Evolutionary conservation across 2,329 filamentous ascomycete species (phyloP).

Genomic region (Zopfia rhizophila): DNA sequence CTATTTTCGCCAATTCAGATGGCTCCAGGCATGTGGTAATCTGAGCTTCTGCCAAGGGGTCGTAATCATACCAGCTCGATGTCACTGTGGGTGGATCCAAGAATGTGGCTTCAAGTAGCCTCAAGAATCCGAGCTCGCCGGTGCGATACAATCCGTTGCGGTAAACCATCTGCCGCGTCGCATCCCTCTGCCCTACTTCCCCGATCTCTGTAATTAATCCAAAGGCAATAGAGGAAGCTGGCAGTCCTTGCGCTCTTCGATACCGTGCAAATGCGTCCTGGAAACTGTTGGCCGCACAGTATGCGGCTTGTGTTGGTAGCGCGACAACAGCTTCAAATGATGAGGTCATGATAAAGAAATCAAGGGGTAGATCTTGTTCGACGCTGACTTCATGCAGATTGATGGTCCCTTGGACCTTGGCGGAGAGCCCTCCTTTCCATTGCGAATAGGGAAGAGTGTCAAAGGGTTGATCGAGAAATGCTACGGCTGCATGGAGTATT

Average conservation of each 20-base stretch:
- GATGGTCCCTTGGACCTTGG: slow-evolving; percentile 14
- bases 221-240: slow-evolving; percentile 2
- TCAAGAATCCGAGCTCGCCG: not conserved
- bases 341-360: slow-evolving; percentile 44
- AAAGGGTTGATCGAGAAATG: slow-evolving; percentile 5
- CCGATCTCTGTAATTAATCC: slow-evolving; percentile 9
- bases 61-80: not conserved
- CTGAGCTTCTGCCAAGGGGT: slow-evolving; percentile 1
- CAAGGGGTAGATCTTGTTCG: slow-evolving; percentile 15
- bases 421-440: slow-evolving; percentile 3
- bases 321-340: slow-evolving; percentile 53
- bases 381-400: slow-evolving; percentile 11
- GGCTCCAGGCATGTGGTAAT: slow-evolving; percentile 7
- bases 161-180: not conserved
- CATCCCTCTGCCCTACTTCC: not conserved
- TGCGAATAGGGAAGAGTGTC: not conserved
- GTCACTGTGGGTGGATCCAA: not conserved
- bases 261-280: slow-evolving; percentile 16
- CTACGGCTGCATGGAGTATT: slow-evolving; percentile 25
- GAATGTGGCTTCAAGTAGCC: not conserved
- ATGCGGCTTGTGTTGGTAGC: slow-evolving; percentile 64
- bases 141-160: slow-evolving; percentile 2
- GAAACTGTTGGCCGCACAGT: slow-evolving; percentile 54
- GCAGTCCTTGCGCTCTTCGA: slow-evolving; percentile 8
- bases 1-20: slow-evolving; percentile 1